A percentile compares a stretch with the other conserved stretches of the same genome.
Evolutionary conservation across 2,329 filamentous ascomycete species (phyloP).

Genomic region (Cytospora leucostoma): DNA sequence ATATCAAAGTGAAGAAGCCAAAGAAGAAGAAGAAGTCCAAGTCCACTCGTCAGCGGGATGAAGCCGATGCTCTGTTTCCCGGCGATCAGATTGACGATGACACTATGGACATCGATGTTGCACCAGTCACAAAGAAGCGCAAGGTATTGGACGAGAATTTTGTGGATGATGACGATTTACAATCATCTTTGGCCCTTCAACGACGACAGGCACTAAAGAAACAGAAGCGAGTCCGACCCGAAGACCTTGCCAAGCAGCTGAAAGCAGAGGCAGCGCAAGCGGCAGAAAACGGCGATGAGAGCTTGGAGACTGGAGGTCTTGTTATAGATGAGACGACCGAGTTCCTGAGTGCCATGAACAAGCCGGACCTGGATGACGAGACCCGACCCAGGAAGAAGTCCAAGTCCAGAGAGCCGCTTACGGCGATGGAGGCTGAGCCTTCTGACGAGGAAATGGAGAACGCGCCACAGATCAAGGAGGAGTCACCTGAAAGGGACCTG

Average conservation of each 20-base stretch:
- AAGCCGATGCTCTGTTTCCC: slow-evolving; percentile 59
- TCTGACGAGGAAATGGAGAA: slow-evolving; percentile 53
- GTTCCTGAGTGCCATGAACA: slow-evolving; percentile 84
- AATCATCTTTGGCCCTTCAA: slow-evolving; percentile 81
- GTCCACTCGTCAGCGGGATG: slow-evolving; percentile 69
- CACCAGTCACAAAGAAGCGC: slow-evolving; percentile 55
- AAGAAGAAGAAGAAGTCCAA: slow-evolving; percentile 92
- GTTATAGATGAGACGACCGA: slow-evolving; percentile 96
- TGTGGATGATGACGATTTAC: slow-evolving; percentile 90
- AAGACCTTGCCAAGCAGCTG: slow-evolving; percentile 83
- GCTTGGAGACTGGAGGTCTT: slow-evolving; percentile 57
- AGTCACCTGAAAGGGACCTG: slow-evolving; percentile 48
- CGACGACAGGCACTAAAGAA: slow-evolving; percentile 85
- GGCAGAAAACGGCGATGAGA: slow-evolving; percentile 48
- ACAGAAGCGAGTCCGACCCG: slow-evolving; percentile 81
- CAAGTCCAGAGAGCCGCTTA: slow-evolving; percentile 44
- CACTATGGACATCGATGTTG: slow-evolving; percentile 75
- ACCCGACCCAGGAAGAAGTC: slow-evolving; percentile 52
- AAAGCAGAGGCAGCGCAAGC: slow-evolving; percentile 62
- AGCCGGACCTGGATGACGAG: slow-evolving; percentile 59
- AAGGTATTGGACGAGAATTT: slow-evolving; percentile 68
- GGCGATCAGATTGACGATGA: slow-evolving; percentile 45
- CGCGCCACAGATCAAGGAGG: slow-evolving; percentile 51
- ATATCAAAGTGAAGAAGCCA: slow-evolving; percentile 91
- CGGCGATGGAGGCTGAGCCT: slow-evolving; percentile 46